phyloP scores from a whole-genome alignment of 305 asterid species.

The Caryopteris hybrid region DNA sequence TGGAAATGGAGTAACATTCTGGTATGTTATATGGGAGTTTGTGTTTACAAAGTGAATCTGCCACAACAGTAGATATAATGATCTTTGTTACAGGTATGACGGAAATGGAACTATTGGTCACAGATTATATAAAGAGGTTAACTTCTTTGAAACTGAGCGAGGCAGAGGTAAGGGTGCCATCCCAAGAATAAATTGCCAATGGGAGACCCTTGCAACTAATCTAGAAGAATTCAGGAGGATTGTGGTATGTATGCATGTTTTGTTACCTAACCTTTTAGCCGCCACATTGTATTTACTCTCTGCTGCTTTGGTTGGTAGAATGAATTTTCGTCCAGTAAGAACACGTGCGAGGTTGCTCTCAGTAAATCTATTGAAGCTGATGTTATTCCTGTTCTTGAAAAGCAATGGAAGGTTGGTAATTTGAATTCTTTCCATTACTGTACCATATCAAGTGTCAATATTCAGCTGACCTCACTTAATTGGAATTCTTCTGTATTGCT shows the following conservation, averaged over 20 bases:
- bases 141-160: conserved; percentile 21
- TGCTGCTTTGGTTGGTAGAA: conserved; percentile 43
- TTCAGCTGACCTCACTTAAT: conserved; percentile 20
- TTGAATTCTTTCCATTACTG: background rate
- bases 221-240: conserved; percentile 64
- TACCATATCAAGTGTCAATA: background rate
- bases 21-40: conserved; percentile 38
- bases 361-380: conserved; percentile 47
- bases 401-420: conserved; percentile 61
- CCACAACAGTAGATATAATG: conserved; percentile 4
- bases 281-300: conserved; percentile 14
- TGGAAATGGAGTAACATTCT: conserved; percentile 55
- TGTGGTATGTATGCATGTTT: conserved; percentile 48
- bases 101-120: conserved; percentile 63
- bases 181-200: conserved; percentile 38
- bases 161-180: conserved; percentile 25
- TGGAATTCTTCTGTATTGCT: conserved; percentile 15
- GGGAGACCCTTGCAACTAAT: conserved; percentile 90
- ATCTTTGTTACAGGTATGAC: conserved; percentile 61
- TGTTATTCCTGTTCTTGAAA: conserved; percentile 67
- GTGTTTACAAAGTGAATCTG: conserved; percentile 9
- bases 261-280: conserved; percentile 1
- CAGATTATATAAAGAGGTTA: conserved; percentile 80
- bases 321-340: conserved; percentile 51
- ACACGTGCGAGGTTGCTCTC: conserved; percentile 54